A percentile compares a stretch with the other conserved stretches of the same genome.
These are phyloP conservation scores for Aschersonia sp. DNA, from an alignment of 2,329 filamentous ascomycete species.

Conservation along the genomic window DNA sequence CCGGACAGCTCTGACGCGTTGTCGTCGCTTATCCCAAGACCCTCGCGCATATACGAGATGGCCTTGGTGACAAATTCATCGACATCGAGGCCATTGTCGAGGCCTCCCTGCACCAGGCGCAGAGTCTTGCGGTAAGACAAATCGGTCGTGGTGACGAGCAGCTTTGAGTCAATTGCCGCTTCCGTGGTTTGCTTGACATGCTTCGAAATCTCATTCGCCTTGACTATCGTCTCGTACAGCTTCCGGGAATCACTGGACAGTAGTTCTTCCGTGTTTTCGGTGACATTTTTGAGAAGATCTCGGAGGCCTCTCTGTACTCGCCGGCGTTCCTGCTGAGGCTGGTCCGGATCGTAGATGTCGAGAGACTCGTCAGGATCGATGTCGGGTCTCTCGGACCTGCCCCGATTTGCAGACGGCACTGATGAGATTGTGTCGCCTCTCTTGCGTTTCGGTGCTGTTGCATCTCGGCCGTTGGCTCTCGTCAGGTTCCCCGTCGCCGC, in stretches of 20 bases:
- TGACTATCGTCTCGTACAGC: constrained; percentile 49
- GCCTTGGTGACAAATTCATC: constrained; percentile 89
- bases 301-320: constrained; percentile 55
- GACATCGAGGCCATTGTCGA: constrained; percentile 64
- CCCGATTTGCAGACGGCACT: constrained; percentile 9
- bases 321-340: constrained; percentile 60
- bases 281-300: constrained; percentile 42
- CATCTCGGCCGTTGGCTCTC: constrained; percentile 8
- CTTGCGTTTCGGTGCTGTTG: constrained; percentile 17
- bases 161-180: constrained; percentile 77
- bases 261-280: constrained; percentile 62
- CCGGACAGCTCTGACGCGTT: constrained; percentile 34
- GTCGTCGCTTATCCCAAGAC: constrained; percentile 38
- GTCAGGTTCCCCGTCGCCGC: constrained; percentile 9
- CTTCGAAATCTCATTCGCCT: constrained; percentile 49
- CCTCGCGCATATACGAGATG: constrained; percentile 71
- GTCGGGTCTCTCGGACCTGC: constrained; percentile 6
- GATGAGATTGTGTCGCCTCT: constrained; percentile 11
- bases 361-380: constrained; percentile 7
- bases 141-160: constrained; percentile 70
- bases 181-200: constrained; percentile 78
- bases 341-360: constrained; percentile 66
- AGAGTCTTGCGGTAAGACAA: constrained; percentile 65
- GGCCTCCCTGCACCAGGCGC: constrained; percentile 58
- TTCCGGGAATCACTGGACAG: constrained; percentile 50